Conservation (phyloP, 352 stramenopile genomes). For the Albugo laibachii region DNA sequence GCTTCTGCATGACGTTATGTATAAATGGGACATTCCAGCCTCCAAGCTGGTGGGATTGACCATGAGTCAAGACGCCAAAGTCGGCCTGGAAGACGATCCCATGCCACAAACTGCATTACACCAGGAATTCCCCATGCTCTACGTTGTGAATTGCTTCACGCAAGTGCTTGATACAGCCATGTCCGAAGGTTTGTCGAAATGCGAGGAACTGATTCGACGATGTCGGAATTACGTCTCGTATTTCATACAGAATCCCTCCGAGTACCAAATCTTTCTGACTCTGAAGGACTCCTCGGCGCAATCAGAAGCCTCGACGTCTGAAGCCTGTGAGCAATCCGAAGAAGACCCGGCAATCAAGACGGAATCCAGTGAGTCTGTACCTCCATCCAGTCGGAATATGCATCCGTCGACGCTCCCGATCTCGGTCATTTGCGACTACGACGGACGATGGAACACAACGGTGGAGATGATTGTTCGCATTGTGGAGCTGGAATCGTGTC, state of each 20-base stretch:
- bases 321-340: background rate
- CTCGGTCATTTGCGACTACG: conserved; percentile 62
- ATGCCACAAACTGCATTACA: conserved; percentile 27
- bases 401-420: conserved; percentile 3
- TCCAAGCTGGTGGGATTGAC: conserved; percentile 49
- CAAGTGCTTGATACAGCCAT: conserved; percentile 34
- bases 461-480: conserved; percentile 65
- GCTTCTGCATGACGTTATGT: conserved; percentile 54
- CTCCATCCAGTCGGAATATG: background rate
- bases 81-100: background rate
- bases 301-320: conserved; percentile 3
- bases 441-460: conserved; percentile 55
- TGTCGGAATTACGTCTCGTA: conserved; percentile 67
- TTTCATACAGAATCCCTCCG: conserved; percentile 65
- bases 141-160: conserved; percentile 50
- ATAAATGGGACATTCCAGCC: conserved; percentile 62
- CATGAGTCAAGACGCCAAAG: conserved; percentile 21
- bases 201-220: conserved; percentile 27
- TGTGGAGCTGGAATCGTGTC: conserved; percentile 49
- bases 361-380: background rate
- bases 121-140: conserved; percentile 38
- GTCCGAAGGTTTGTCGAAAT: conserved; percentile 31
- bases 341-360: background rate
- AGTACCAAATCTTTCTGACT: conserved; percentile 66
- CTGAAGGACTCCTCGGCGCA: conserved; percentile 12